These are phyloP conservation scores for Acmispon strigosus DNA, from an alignment of 306 rosid genomes.

Conservation along the genomic window DNA sequence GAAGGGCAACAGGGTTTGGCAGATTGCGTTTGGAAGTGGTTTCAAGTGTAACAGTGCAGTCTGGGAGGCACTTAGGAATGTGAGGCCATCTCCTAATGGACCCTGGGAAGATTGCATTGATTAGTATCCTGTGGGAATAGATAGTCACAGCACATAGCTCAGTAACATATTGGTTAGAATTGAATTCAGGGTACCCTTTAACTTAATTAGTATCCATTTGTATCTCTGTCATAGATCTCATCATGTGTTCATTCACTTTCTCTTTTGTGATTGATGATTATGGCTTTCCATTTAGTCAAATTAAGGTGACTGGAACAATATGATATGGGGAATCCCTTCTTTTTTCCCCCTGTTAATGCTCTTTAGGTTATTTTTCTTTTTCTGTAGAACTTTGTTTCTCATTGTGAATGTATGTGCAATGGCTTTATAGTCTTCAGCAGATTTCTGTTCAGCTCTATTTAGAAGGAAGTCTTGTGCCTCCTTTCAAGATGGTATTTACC, in stretches of 20 bases:
- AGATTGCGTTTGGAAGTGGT: constrained; percentile 86
- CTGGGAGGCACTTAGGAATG: constrained; percentile 65
- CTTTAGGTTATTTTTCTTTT: background rate
- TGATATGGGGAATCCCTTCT: constrained; percentile 15
- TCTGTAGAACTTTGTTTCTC: background rate
- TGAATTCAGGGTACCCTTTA: constrained; percentile 28
- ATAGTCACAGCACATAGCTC: constrained; percentile 23
- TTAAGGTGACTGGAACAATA: constrained; percentile 1
- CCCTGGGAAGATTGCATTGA: constrained; percentile 77
- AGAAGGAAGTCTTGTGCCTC: background rate
- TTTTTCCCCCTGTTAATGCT: background rate
- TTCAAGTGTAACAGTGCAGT: constrained; percentile 78
- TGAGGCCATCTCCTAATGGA: constrained; percentile 54
- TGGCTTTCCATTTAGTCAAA: constrained; percentile 11
- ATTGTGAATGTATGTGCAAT: background rate
- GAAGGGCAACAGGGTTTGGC: constrained; percentile 71
- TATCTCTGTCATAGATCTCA: background rate
- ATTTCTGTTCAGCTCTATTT: background rate
- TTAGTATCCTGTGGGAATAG: constrained; percentile 53
- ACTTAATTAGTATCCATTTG: background rate
- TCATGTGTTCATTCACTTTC: constrained; percentile 16
- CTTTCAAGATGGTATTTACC: background rate
- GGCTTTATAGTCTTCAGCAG: background rate
- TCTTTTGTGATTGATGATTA: constrained; percentile 16
- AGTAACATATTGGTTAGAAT: constrained; percentile 5